A percentile compares a stretch with the other conserved stretches of the same genome.
phyloP scores from a whole-genome alignment of 305 asterid species.

The Nicotiana rustica region DNA sequence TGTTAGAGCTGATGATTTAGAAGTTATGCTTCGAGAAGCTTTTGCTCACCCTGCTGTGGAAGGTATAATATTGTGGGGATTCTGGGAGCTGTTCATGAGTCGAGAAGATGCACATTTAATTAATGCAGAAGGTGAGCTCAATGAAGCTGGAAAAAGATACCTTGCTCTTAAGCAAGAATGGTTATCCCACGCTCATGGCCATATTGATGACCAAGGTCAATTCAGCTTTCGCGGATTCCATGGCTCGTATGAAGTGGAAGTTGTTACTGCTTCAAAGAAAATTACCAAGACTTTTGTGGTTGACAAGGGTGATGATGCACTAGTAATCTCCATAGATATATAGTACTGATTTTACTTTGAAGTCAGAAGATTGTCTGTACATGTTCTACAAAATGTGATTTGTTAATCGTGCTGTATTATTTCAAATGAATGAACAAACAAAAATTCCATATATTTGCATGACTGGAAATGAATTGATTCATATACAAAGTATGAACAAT shows the following conservation, averaged over 20 bases:
- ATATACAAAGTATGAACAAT: not conserved
- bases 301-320: conserved; percentile 69
- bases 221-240: conserved; percentile 75
- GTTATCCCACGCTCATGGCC: conserved; percentile 73
- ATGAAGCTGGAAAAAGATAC: conserved; percentile 78
- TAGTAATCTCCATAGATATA: conserved; percentile 55
- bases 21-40: conserved; percentile 84
- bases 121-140: conserved; percentile 82
- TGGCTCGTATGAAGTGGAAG: conserved; percentile 71
- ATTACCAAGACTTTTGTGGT: conserved; percentile 67
- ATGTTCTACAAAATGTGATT: conserved; percentile 14
- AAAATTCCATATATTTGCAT: not conserved
- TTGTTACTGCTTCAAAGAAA: conserved; percentile 44
- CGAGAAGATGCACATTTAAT: conserved; percentile 73
- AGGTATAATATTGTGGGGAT: conserved; percentile 90
- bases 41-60: conserved; percentile 94
- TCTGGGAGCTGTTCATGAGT: conserved; percentile 93
- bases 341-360: conserved; percentile 21
- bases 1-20: conserved; percentile 82
- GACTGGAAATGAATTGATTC: not conserved
- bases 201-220: conserved; percentile 54
- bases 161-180: conserved; percentile 81
- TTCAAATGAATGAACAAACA: conserved; percentile 12
- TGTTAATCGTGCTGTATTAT: not conserved
- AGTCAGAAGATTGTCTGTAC: not conserved